Conservation (phyloP, 345 rosid genomes). For the Euclidium syriacum region DNA sequence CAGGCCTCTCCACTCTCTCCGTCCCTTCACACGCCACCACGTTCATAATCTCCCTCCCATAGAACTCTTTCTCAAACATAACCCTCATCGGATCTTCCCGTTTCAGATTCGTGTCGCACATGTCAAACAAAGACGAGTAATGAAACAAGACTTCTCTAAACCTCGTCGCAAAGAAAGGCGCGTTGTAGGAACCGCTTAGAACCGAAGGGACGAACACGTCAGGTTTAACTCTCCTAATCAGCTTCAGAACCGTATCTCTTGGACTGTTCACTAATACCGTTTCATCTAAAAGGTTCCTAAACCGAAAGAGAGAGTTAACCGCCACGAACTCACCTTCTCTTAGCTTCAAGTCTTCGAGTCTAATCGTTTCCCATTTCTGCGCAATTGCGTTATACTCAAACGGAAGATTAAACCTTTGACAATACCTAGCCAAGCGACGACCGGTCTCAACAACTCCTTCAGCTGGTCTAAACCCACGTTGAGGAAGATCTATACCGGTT, state of each 20-base stretch:
- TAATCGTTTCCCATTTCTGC: constrained; percentile 69
- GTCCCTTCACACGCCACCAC: constrained; percentile 73
- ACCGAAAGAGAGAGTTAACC: constrained; percentile 53
- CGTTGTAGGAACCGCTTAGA: constrained; percentile 55
- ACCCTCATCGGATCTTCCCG: constrained; percentile 49
- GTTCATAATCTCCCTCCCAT: constrained; percentile 55
- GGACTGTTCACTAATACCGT: constrained; percentile 52
- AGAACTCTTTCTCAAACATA: constrained; percentile 58
- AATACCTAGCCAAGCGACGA: constrained; percentile 58
- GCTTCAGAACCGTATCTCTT: constrained; percentile 45
- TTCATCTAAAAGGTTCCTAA: constrained; percentile 65
- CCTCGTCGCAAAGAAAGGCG: constrained; percentile 66
- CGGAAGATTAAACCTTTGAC: constrained; percentile 54
- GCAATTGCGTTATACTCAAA: constrained; percentile 72
- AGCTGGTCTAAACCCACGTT: constrained; percentile 74
- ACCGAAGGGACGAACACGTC: constrained; percentile 42
- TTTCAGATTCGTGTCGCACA: constrained; percentile 41
- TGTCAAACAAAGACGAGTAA: constrained; percentile 60
- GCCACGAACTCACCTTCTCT: constrained; percentile 49
- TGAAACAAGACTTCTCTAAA: constrained; percentile 73
- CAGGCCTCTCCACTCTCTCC: constrained; percentile 79
- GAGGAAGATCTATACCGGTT: constrained; percentile 82
- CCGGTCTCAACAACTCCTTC: constrained; percentile 62
- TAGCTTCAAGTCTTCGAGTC: constrained; percentile 50
- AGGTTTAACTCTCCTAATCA: constrained; percentile 58